These are phyloP conservation scores for Candida pseudocylindracea DNA, from an alignment of 1,139 yeast species.

Conservation along the genomic window DNA sequence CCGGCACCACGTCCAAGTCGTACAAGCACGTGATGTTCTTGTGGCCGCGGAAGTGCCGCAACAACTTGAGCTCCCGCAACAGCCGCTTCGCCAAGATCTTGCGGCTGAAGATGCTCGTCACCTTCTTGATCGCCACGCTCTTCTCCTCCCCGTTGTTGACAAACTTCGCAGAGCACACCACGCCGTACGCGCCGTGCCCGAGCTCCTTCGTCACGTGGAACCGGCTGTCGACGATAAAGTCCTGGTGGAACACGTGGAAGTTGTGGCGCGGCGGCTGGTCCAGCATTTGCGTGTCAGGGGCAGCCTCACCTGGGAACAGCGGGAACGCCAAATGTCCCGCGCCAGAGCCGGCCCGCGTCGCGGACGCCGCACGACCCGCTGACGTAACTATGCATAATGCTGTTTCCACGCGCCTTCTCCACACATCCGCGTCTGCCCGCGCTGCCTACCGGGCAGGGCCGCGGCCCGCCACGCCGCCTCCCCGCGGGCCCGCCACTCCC, in stretches of 20 bases:
- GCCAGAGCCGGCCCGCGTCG: no score
- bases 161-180: conserved; percentile 61
- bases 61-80: conserved; percentile 65
- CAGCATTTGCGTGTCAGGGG: no score
- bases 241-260: conserved; percentile 51
- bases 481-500: no score
- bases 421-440: no score
- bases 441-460: no score
- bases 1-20: conserved; percentile 76
- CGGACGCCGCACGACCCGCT: no score
- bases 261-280: no score
- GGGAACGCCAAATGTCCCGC: no score
- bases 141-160: conserved; percentile 73
- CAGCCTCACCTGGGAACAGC: no score
- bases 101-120: conserved; percentile 79
- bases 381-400: no score
- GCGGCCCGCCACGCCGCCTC: no score
- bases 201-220: conserved; percentile 61
- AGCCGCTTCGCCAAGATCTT: conserved; percentile 81
- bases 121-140: conserved; percentile 80
- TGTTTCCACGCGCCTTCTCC: no score
- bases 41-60: conserved; percentile 61
- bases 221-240: conserved; percentile 67
- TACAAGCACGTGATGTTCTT: conserved; percentile 81
- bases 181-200: conserved; percentile 98